Evolutionary conservation across 805 yeast species (phyloP).

Genomic region (Candida pini): DNA sequence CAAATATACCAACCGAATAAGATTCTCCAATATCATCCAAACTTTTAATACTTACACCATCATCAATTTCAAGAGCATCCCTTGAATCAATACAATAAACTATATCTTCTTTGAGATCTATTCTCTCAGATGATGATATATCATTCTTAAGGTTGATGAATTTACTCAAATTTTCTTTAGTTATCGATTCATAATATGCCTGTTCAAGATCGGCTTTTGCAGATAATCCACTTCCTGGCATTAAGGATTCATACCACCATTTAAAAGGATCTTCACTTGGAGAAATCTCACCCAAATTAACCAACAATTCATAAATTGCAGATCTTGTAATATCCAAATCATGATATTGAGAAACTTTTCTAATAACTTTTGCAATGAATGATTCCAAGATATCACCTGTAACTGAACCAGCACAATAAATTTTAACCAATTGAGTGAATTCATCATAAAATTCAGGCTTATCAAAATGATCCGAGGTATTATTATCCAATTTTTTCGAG

Average conservation of each 20-base stretch:
- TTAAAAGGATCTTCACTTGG: slow-evolving; percentile 42
- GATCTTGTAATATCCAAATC: slow-evolving; percentile 45
- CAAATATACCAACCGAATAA: slow-evolving; percentile 56
- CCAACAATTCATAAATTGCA: slow-evolving; percentile 46
- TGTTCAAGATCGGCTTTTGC: slow-evolving; percentile 38
- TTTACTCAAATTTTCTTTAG: slow-evolving; percentile 11
- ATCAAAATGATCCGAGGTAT: not conserved
- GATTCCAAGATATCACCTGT: slow-evolving; percentile 44
- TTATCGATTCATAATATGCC: slow-evolving; percentile 32
- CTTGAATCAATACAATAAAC: slow-evolving; percentile 82
- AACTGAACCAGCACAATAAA: slow-evolving; percentile 51
- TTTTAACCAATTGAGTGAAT: slow-evolving; percentile 42
- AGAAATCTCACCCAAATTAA: slow-evolving; percentile 24
- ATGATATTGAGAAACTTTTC: slow-evolving; percentile 26
- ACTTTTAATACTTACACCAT: slow-evolving; percentile 65
- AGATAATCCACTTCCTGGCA: slow-evolving; percentile 41
- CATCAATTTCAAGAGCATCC: slow-evolving; percentile 87
- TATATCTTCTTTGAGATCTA: slow-evolving; percentile 34
- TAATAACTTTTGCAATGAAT: slow-evolving; percentile 36
- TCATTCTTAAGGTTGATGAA: slow-evolving; percentile 17
- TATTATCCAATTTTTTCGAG: slow-evolving; percentile 5
- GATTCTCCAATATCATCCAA: slow-evolving; percentile 16
- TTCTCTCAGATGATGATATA: slow-evolving; percentile 24
- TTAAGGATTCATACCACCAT: slow-evolving; percentile 41
- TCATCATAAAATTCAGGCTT: slow-evolving; percentile 30